Conservation (phyloP, 2,329 filamentous ascomycete species). For the Cercospora canescens region DNA sequence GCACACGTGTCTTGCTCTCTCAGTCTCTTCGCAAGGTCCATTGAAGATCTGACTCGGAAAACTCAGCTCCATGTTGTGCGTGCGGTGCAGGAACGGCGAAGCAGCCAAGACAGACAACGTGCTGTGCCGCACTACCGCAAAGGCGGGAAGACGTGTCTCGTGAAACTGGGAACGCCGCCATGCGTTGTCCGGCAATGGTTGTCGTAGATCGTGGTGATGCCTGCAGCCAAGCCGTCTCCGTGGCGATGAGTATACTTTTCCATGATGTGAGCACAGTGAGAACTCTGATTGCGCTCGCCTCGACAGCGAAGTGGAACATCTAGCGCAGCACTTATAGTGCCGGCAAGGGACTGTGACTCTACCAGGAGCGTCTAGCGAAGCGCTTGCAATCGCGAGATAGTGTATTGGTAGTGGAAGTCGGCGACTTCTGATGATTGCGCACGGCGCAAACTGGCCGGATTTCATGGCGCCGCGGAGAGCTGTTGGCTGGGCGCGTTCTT, state of each 20-base stretch:
- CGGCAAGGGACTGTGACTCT: neutral
- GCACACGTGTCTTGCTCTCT: neutral
- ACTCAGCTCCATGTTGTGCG: neutral
- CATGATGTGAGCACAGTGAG: neutral
- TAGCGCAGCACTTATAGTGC: neutral
- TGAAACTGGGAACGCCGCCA: neutral
- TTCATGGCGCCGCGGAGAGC: slow-evolving; percentile 6
- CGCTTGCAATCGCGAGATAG: neutral
- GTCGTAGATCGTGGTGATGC: neutral
- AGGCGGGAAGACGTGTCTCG: neutral
- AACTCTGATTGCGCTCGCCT: neutral
- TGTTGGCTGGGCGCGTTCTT: neutral
- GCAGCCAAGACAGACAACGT: neutral
- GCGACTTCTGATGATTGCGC: neutral
- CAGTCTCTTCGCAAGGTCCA: neutral
- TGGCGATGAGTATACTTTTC: neutral
- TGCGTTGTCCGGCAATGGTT: slow-evolving; percentile 4
- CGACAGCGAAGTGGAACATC: neutral
- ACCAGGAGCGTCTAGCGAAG: neutral
- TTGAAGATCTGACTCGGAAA: neutral
- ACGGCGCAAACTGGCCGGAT: slow-evolving; percentile 2
- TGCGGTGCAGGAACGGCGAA: neutral
- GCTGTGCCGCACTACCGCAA: neutral
- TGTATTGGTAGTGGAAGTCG: neutral
- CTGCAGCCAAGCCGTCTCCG: neutral